Percentiles rank a stretch among this genome's conserved stretches.
Conservation (phyloP, 345 rosid genomes). For the Hirschfeldia incana region DNA sequence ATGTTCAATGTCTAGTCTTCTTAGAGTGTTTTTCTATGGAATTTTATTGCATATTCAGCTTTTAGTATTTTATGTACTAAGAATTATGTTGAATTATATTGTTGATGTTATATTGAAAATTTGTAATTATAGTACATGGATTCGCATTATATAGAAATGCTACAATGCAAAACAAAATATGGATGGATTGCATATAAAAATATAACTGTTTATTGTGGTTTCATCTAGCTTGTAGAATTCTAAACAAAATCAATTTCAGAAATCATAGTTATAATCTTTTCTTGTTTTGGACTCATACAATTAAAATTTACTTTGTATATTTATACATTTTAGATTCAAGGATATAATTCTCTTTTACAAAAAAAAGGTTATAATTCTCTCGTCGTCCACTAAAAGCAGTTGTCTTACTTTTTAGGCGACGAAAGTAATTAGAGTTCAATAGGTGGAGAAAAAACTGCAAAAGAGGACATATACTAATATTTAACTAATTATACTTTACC, state of each 20-base stretch:
- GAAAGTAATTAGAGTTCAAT: conserved; percentile 37
- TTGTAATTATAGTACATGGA: not conserved
- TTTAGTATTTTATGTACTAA: not conserved
- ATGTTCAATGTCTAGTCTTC: not conserved
- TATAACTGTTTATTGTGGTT: not conserved
- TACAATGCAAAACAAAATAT: not conserved
- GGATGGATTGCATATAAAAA: not conserved
- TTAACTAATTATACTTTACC: not conserved
- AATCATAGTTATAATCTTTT: not conserved
- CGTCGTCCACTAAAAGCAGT: conserved; percentile 23
- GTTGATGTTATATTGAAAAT: no score
- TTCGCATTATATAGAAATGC: not conserved
- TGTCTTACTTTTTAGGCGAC: conserved; percentile 29
- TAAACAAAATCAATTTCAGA: not conserved
- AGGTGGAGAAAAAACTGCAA: conserved; percentile 45
- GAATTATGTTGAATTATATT: not conserved
- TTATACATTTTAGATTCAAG: not conserved
- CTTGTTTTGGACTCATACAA: not conserved
- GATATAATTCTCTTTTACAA: not conserved
- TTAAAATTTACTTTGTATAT: not conserved
- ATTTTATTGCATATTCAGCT: not conserved
- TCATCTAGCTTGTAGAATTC: not conserved
- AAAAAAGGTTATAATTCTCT: not conserved
- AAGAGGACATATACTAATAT: conserved; percentile 27
- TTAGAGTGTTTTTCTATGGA: not conserved